Base-by-base conservation (phyloP, 2,329 filamentous ascomycete genomes). In the Xylaria sp. region DNA sequence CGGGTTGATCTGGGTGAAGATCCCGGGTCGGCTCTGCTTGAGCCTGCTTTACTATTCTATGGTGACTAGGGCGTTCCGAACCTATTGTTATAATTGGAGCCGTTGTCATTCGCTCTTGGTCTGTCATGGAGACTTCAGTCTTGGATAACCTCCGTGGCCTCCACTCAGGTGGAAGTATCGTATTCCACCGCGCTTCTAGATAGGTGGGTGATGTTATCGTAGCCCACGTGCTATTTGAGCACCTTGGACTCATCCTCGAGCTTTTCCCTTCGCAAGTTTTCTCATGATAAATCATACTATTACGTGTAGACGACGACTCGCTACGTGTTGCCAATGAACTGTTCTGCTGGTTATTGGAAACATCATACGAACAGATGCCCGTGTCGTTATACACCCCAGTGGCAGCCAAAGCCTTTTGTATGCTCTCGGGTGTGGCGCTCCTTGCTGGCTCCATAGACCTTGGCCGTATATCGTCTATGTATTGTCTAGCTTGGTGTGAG, bases 321-420 rank as follows among this genome's bases (percentile, higher is more conserved):
- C 33, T 10, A 26, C 23, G 38, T 38, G 31, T 62, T 60, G 48
- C 17, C 20, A 54, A 23, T 11, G 11, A 20, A 42, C 31, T 10
- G n/a, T 33, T 31, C 54, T 59, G 57, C 44, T 31, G 51, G 38
- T 44, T 46, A 26, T 38, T 40, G 26, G 31, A 46, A 36, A 56
- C 59, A 51, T 74, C 72, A 54, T 74, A 72, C 38, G 57, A 53
- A 61, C 63, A 31, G 49, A 75, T 73, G 4, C 72, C 69, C 20
- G 74, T 75, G 48, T 73, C 33, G 15, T 49, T 70, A 65, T 74
- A 77, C 49, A 76, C 66, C 11, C 75, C 72, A 44, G 75, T 78
- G 9, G 71, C 71, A 59, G 73, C 58, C 17, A 76, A 31, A 26
- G 70, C 71, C 38, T 59, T 64, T 57, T 67, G 70, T 23, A 70